Conservation (phyloP, 345 rosid genomes). For the Rhodamnia argentea region DNA sequence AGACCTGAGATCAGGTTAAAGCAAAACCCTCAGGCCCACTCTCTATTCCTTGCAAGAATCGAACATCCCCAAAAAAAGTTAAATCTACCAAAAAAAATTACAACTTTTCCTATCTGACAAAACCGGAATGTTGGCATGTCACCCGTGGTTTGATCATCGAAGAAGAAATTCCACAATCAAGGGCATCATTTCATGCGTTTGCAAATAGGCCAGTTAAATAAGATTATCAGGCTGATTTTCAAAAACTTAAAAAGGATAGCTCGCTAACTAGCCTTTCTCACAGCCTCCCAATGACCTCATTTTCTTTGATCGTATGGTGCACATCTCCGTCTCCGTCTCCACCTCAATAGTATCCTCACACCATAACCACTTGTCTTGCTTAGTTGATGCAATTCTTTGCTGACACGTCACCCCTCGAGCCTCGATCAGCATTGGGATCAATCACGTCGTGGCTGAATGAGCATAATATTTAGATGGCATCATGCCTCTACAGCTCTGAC, state of each 20-base stretch:
- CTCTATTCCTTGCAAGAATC: neutral
- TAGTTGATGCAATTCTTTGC: neutral
- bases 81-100: neutral
- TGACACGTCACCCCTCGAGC: neutral
- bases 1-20: neutral
- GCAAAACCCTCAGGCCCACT: neutral
- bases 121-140: neutral
- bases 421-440: neutral
- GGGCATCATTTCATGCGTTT: neutral
- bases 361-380: neutral
- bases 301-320: neutral
- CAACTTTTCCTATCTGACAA: neutral
- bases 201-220: neutral
- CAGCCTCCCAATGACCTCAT: neutral
- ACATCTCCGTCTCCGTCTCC: neutral
- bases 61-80: neutral
- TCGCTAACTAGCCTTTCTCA: neutral
- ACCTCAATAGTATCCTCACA: neutral
- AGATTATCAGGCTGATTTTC: neutral
- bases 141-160: neutral
- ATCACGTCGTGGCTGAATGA: neutral
- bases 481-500: conserved; percentile 47
- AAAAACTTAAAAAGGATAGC: neutral
- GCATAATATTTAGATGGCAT: neutral
- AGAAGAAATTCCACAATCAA: neutral